These are phyloP conservation scores for Trametes elegans DNA, from an alignment of 768 basidiomycete genomes.

Conservation along the genomic window DNA sequence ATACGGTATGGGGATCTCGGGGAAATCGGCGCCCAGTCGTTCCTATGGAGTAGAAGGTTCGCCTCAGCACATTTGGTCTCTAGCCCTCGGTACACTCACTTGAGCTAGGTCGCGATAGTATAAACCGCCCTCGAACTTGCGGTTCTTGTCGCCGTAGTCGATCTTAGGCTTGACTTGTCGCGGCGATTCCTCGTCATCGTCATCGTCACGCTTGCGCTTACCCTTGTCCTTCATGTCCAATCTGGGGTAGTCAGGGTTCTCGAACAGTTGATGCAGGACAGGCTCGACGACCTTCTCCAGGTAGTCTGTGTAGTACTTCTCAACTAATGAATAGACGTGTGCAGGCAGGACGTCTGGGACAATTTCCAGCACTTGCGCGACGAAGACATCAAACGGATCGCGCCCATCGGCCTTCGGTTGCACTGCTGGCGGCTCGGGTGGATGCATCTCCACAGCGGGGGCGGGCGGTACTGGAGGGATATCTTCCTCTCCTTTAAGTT, in stretches of 20 bases:
- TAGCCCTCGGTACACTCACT: conserved; percentile 33
- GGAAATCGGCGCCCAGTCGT: conserved; percentile 56
- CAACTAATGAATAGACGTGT: conserved; percentile 49
- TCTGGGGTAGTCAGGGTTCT: conserved; percentile 59
- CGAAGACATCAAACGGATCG: conserved; percentile 16
- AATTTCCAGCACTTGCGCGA: conserved; percentile 62
- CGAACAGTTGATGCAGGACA: conserved; percentile 61
- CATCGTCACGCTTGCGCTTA: conserved; percentile 42
- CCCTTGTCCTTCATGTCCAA: conserved; percentile 41
- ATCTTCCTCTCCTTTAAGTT: background rate
- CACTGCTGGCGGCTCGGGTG: background rate
- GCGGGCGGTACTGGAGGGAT: background rate
- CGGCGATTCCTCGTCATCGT: conserved; percentile 22
- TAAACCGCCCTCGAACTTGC: conserved; percentile 41
- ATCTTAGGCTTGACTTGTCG: conserved; percentile 40
- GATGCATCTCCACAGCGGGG: background rate
- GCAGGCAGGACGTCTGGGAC: conserved; percentile 66
- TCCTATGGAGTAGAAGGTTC: conserved; percentile 32
- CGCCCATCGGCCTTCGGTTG: background rate
- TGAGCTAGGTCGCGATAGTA: conserved; percentile 52
- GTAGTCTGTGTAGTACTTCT: conserved; percentile 38
- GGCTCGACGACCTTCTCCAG: conserved; percentile 44
- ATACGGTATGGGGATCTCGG: conserved; percentile 52
- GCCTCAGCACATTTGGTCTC: too few relatives aligned
- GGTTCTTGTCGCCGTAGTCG: conserved; percentile 52